These are phyloP conservation scores for Taiwanofungus camphoratus DNA, from an alignment of 1,284 basidiomycete genomes.

Conservation along the genomic window DNA sequence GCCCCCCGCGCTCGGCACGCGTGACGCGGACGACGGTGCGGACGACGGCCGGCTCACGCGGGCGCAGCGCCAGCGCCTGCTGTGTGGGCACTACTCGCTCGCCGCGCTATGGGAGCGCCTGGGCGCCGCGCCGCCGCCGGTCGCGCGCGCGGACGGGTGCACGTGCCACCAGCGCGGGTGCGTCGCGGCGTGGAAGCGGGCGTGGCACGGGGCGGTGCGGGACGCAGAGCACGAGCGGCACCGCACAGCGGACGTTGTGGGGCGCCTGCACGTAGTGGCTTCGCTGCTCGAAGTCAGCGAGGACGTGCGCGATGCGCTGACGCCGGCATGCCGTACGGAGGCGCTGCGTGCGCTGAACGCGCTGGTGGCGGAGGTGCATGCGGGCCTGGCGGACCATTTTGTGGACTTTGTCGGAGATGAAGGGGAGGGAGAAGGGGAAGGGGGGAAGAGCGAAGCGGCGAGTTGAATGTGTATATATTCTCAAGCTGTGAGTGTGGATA, in stretches of 20 bases:
- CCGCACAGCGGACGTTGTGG: conserved; percentile 24
- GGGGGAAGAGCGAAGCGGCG: neutral
- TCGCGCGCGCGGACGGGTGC: conserved; percentile 25
- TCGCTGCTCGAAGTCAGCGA: conserved; percentile 19
- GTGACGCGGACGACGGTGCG: conserved; percentile 1
- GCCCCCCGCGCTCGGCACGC: conserved; percentile 10
- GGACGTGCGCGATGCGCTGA: conserved; percentile 23
- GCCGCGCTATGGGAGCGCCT: conserved; percentile 25
- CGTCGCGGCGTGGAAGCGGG: conserved; percentile 22
- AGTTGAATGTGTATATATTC: neutral
- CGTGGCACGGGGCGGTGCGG: conserved; percentile 22
- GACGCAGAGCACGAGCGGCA: conserved; percentile 14
- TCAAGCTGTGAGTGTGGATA: no score
- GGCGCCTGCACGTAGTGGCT: conserved; percentile 23
- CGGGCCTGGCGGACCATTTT: conserved; percentile 24
- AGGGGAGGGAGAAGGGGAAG: neutral
- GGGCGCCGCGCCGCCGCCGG: conserved; percentile 19
- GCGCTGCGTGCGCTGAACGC: conserved; percentile 28
- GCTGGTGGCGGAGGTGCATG: conserved; percentile 22
- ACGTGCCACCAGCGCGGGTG: conserved; percentile 29
- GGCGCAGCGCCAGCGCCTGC: conserved; percentile 23
- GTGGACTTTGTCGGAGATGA: conserved; percentile 15
- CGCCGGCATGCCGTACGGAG: conserved; percentile 28
- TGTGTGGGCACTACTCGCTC: conserved; percentile 27
- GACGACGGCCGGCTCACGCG: conserved; percentile 16